A percentile compares a stretch with the other conserved stretches of the same genome.
phyloP scores from a whole-genome alignment of 208 protist genomes.

The Crithidia mellificae region DNA sequence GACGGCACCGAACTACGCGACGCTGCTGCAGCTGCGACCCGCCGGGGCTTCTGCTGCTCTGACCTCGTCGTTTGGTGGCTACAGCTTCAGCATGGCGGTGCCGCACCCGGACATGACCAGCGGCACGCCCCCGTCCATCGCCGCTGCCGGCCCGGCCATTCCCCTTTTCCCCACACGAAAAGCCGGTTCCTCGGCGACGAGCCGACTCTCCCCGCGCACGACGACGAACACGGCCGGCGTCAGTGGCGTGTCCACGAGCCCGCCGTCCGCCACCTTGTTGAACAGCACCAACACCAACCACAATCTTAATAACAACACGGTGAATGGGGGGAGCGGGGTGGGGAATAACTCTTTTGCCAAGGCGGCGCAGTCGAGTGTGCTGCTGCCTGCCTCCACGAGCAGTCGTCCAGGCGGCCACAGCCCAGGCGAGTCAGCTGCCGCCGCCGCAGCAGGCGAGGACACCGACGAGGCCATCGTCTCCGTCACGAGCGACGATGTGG shows the following conservation, averaged over 20 bases:
- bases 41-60: background rate
- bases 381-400: background rate
- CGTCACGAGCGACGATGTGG: background rate
- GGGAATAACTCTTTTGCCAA: background rate
- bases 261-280: background rate
- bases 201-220: background rate
- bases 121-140: constrained; percentile 6
- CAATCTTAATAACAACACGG: background rate
- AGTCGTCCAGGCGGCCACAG: background rate
- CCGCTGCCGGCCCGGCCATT: background rate
- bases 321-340: background rate
- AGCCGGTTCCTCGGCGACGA: background rate
- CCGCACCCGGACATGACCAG: constrained; percentile 4
- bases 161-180: background rate
- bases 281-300: background rate
- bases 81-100: constrained; percentile 1
- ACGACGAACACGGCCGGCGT: background rate
- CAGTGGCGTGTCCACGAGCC: background rate
- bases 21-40: constrained; percentile 12
- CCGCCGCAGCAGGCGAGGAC: background rate
- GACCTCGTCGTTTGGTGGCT: background rate
- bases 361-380: background rate
- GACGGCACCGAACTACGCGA: background rate
- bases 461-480: constrained; percentile 14
- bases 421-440: too few relatives aligned